Percentiles rank a stretch among this genome's conserved stretches.
These are phyloP conservation scores for Dendrostoma leiphaemia DNA, from an alignment of 2,329 filamentous ascomycete species.

Conservation along the genomic window DNA sequence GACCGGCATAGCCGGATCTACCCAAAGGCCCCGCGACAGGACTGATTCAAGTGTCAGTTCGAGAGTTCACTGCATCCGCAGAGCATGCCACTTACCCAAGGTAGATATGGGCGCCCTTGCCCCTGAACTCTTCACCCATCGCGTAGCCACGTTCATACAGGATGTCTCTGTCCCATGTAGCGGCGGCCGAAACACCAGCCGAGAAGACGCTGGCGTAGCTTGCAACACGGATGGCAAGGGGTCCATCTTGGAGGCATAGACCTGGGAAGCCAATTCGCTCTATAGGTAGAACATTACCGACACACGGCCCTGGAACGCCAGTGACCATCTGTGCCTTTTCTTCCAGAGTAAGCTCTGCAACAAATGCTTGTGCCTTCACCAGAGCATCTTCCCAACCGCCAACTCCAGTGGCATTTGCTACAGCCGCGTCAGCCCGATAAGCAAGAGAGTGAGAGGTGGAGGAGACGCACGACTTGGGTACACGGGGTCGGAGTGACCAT, in stretches of 20 bases:
- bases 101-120: slow-evolving; percentile 74
- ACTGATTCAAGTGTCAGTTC: slow-evolving; percentile 25
- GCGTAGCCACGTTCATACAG: slow-evolving; percentile 48
- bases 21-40: slow-evolving; percentile 12
- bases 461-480: slow-evolving; percentile 35
- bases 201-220: slow-evolving; percentile 70
- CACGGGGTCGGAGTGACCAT: slow-evolving; percentile 36
- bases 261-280: slow-evolving; percentile 54
- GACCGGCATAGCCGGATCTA: slow-evolving; percentile 37
- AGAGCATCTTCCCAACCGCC: slow-evolving; percentile 35
- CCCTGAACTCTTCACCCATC: slow-evolving; percentile 62
- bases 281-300: slow-evolving; percentile 42
- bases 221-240: slow-evolving; percentile 62
- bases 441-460: background rate
- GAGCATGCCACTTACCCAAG: slow-evolving; percentile 46
- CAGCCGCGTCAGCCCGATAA: background rate
- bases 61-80: background rate
- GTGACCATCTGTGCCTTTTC: slow-evolving; percentile 49
- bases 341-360: slow-evolving; percentile 60
- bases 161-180: slow-evolving; percentile 67
- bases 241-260: slow-evolving; percentile 68
- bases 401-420: slow-evolving; percentile 35
- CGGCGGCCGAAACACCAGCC: slow-evolving; percentile 66
- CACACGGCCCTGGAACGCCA: slow-evolving; percentile 20
- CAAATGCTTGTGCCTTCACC: slow-evolving; percentile 46